Evolutionary conservation across 2,329 filamentous ascomycete genomes (phyloP).

Genomic region (Orbilia blumenaviensis): DNA sequence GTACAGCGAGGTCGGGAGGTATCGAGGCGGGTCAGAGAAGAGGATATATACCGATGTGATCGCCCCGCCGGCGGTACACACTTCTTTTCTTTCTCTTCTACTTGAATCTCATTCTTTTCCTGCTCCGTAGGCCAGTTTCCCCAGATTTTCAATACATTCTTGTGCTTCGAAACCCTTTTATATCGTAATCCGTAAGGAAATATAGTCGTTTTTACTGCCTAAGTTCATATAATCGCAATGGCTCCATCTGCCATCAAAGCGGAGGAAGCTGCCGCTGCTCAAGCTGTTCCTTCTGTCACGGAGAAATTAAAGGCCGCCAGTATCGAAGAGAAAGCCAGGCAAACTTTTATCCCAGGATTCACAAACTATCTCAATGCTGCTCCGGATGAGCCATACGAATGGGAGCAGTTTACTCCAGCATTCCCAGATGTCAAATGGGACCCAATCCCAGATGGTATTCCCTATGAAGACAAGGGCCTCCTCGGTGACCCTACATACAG

Average conservation of each 20-base stretch:
- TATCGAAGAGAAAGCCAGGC: conserved; percentile 44
- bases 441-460: conserved; percentile 62
- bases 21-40: conserved; percentile 9
- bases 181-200: not conserved
- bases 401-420: conserved; percentile 66
- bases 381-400: conserved; percentile 63
- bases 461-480: conserved; percentile 67
- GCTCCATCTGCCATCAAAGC: conserved; percentile 39
- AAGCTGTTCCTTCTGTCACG: not conserved
- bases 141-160: not conserved
- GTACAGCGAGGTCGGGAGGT: conserved; percentile 14
- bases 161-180: not conserved
- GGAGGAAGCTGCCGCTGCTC: conserved; percentile 16
- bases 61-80: conserved; percentile 22
- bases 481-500: conserved; percentile 67
- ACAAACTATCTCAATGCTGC: conserved; percentile 43
- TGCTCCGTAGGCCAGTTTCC: conserved; percentile 7
- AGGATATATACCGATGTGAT: conserved; percentile 48
- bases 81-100: conserved; percentile 31
- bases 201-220: not conserved
- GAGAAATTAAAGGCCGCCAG: conserved; percentile 30
- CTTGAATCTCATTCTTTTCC: conserved; percentile 30
- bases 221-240: conserved; percentile 10
- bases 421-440: conserved; percentile 68
- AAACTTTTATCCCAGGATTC: conserved; percentile 40